Evolutionary conservation across 129 eudicot genomes (phyloP), one percentile per base, ranked within the genome.

Genomic region (Centrapalus pauciflorus): DNA sequence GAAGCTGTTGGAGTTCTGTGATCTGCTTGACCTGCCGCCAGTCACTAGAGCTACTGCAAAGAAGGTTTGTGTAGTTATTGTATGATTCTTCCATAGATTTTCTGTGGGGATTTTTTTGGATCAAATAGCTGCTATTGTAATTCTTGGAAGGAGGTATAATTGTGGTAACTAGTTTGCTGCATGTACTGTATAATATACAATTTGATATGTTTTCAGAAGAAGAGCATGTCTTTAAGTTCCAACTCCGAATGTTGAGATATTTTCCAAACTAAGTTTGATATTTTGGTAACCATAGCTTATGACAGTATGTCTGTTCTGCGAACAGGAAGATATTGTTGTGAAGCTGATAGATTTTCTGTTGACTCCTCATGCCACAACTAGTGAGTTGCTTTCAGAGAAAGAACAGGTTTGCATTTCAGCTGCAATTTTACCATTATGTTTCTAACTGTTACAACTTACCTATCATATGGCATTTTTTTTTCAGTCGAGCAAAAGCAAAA

Each of bases 291-390:
- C 55, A 41, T 64, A 14, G 38, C n/a, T n/a, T 46, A 46, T 64
- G 70, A 64, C 28, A 65, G 4, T 11, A 37, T n/a, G 17, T 19
- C 25, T 17, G 32, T 66, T 56, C 3, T 48, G 59, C 69, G 37
- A 58, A 64, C 87, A 94, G 99, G 99, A 94, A 66, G 99, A 94
- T 48, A 77, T 94, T 37, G 73, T 94, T 57, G 64, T 66, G 7
- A 94, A 89, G 85, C 82, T 94, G 83, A 61, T 94, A 20, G 97
- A 89, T 11, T 94, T 94, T 75, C 71, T 94, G 95, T 73, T 71
- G 73, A 81, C 77, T 34, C 99, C 99, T 72, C 90, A 86, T 76
- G 87, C 88, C 37, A 89, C 99, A 14, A 80, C 90, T 28, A 67
- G 82, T 7, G 97, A 86, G n/a, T 62, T 81, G 55, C 90, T 86